phyloP scores from a whole-genome alignment of 2,329 filamentous ascomycete genomes.

The Colletotrichum tropicicola region DNA sequence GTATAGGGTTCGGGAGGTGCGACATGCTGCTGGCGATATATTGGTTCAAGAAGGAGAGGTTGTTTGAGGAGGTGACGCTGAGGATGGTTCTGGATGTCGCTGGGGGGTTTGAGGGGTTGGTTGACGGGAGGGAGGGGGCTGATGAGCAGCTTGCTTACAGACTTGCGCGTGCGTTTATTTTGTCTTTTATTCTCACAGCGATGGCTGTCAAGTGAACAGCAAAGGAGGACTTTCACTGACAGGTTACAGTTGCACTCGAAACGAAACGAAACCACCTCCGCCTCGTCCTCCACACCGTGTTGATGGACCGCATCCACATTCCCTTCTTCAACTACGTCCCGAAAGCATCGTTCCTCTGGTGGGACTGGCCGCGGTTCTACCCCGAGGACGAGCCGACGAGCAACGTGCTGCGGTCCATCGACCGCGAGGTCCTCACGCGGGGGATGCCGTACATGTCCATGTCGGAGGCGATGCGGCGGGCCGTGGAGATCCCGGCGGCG shows the following conservation, averaged over 20 bases:
- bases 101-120: background rate
- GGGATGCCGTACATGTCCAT: conserved; percentile 1
- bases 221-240: background rate
- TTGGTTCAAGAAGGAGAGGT: background rate
- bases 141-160: background rate
- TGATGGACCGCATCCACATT: background rate
- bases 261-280: background rate
- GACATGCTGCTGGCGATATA: conserved; percentile 4
- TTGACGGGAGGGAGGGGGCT: background rate
- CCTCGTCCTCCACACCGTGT: background rate
- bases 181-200: too few species aligned
- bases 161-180: background rate
- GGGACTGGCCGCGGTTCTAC: background rate
- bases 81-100: background rate
- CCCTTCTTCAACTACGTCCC: background rate
- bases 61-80: background rate
- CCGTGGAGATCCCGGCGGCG: background rate
- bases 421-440: background rate
- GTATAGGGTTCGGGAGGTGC: background rate
- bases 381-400: background rate
- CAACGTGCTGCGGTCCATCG: background rate
- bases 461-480: background rate
- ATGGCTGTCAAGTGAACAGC: too few species aligned
- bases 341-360: background rate
- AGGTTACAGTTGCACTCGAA: background rate